phyloP scores from a whole-genome alignment of 164 flowering plant genomes.

The Berberis thunbergii region DNA sequence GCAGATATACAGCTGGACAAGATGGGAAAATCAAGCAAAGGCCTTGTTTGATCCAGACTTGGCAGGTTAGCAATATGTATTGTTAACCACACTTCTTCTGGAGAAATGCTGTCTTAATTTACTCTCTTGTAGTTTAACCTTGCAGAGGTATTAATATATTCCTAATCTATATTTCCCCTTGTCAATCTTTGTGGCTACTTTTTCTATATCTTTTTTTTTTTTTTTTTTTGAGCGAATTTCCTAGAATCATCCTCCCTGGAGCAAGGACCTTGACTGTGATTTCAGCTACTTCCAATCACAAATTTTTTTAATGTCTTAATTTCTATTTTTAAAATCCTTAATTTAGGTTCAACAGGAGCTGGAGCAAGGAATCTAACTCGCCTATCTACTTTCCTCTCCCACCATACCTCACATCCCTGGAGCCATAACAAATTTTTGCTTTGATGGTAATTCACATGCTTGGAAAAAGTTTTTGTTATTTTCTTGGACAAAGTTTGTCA shows the following conservation, averaged over 20 bases:
- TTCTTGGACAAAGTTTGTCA: background rate
- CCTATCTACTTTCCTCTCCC: conserved; percentile 47
- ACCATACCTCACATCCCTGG: conserved; percentile 86
- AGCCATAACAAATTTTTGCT: conserved; percentile 60
- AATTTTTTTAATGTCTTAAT: too few relatives aligned
- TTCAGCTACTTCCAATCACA: too few relatives aligned
- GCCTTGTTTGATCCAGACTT: conserved; percentile 24
- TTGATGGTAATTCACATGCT: conserved; percentile 59
- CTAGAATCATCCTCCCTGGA: too few relatives aligned
- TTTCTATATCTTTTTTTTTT: too few relatives aligned
- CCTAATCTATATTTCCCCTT: too few relatives aligned
- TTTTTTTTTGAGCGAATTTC: too few relatives aligned
- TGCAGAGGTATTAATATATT: too few relatives aligned
- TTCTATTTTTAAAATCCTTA: background rate
- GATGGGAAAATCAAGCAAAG: conserved; percentile 75
- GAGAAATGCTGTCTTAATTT: too few relatives aligned
- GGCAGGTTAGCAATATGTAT: conserved; percentile 25
- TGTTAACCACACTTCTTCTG: too few relatives aligned
- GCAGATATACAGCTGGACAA: conserved; percentile 86
- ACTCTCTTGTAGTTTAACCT: too few relatives aligned
- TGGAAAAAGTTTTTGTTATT: background rate
- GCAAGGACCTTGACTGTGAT: too few relatives aligned
- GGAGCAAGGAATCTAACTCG: conserved; percentile 27
- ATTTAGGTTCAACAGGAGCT: conserved; percentile 23
- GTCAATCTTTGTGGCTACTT: too few relatives aligned